These are phyloP conservation scores for Aspergillus persii DNA, from an alignment of 2,329 filamentous ascomycete genomes.

Conservation along the genomic window DNA sequence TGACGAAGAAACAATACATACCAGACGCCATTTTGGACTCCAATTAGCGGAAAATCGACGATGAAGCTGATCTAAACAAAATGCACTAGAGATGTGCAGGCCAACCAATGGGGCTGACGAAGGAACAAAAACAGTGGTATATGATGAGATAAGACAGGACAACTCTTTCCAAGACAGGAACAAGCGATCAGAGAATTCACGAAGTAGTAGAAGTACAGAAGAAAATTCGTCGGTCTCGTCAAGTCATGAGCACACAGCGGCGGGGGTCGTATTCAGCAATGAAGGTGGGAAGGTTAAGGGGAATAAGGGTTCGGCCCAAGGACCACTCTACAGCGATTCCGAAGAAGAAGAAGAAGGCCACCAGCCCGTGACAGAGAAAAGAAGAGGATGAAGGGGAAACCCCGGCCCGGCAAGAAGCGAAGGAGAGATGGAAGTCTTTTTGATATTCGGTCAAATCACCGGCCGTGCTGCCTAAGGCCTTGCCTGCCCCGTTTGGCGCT, in stretches of 20 bases:
- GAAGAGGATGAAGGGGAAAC: constrained; percentile 9
- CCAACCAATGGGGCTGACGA: neutral
- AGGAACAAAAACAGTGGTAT: constrained; percentile 10
- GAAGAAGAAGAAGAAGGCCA: neutral
- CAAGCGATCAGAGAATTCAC: constrained; percentile 17
- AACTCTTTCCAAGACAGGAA: constrained; percentile 9
- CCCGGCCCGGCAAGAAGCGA: constrained; percentile 10
- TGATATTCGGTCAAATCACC: constrained; percentile 19
- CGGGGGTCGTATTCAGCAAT: constrained; percentile 13
- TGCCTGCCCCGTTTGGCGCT: neutral
- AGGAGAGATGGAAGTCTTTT: constrained; percentile 16
- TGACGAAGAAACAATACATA: constrained; percentile 5
- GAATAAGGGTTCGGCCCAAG: constrained; percentile 1
- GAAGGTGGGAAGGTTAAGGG: constrained; percentile 12
- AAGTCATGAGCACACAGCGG: constrained; percentile 35
- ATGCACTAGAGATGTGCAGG: neutral
- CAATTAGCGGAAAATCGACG: neutral
- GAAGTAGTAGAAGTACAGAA: constrained; percentile 29
- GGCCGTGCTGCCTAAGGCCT: constrained; percentile 5
- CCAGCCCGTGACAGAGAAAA: constrained; percentile 8
- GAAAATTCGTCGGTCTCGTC: constrained; percentile 42
- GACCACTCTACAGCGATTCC: neutral
- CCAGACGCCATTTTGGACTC: constrained; percentile 16
- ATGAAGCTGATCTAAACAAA: neutral
- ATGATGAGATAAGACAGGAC: constrained; percentile 4